Base-by-base conservation (phyloP, 2,329 filamentous ascomycete genomes). In the Ascochyta viciae-villosae region DNA sequence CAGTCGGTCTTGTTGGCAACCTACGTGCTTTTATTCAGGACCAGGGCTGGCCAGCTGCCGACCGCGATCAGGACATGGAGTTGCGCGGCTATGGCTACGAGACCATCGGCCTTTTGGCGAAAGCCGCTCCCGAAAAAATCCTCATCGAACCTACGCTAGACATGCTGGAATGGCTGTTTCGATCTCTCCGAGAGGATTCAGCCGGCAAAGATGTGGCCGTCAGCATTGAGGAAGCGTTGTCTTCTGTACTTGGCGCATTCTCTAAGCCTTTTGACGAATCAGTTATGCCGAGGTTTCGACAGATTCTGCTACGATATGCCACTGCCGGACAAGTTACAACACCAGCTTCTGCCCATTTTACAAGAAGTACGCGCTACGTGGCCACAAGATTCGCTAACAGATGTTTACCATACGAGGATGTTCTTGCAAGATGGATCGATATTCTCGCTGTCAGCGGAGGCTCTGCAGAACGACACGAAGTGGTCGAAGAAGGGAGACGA, bases 351-450 rank as follows among this genome's bases (percentile, higher is more conserved):
- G 33, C 84, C 89, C 63, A 65, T 23, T 66, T 73, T 40, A 64
- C 64, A 24, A 67, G 73, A 59, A 93, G 89, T 66, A 89, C 90
- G 31, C 87, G 91, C 7, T 95, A 93, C 76, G 89, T 91, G 19
- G 89, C 89, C 23, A 88, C 95, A 7, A 90, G 95, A 54, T 97
- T 94, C 82, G 91, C 92, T 10, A 98, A 98, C 71, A 85, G 91
- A 46, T 96, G 92, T 67, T 80, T 99, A 5, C 85, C 89, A 0
- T 97, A 92, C 65, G 83, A 83, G 19, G 92, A 96, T 67, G 82
- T 91, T 9, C 81, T 89, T 34, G 95, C 87, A 24, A 86, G 95
- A 44, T 97, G 92, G 91, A 90, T 97, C 42, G 87, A 97, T 72
- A 85, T 98, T 15, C 82, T 97, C 45, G 94, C 93, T 7, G 80